phyloP scores from a whole-genome alignment of 2,329 filamentous ascomycete species.

The Mariannaea elegans region DNA sequence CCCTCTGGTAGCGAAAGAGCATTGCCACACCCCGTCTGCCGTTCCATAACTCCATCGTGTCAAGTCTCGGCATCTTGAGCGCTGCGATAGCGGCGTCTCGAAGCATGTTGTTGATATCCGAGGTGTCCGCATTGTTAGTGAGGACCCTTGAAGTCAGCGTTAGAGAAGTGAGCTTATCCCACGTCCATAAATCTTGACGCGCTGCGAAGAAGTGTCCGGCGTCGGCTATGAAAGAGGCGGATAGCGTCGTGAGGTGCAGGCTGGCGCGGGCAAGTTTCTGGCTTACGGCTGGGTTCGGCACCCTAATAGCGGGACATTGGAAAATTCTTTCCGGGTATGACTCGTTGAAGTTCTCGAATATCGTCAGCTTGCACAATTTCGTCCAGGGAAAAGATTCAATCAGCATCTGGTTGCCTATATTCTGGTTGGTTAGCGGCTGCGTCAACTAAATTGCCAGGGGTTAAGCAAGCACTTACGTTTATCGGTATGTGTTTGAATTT shows the following conservation, averaged over 20 bases:
- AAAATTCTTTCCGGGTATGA: slow-evolving; percentile 35
- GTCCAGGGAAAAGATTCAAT: slow-evolving; percentile 39
- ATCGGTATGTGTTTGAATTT: slow-evolving; percentile 37
- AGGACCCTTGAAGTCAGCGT: slow-evolving; percentile 45
- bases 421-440: slow-evolving; percentile 29
- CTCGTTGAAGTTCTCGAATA: slow-evolving; percentile 50
- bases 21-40: slow-evolving; percentile 37
- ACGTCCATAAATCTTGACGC: slow-evolving; percentile 36
- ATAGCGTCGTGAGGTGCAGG: slow-evolving; percentile 40
- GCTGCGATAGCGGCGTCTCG: slow-evolving; percentile 37
- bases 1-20: slow-evolving; percentile 36
- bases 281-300: slow-evolving; percentile 37
- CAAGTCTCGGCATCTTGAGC: slow-evolving; percentile 41
- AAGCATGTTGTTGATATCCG: slow-evolving; percentile 39
- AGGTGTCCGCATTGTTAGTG: slow-evolving; percentile 24
- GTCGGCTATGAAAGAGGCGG: slow-evolving; percentile 45
- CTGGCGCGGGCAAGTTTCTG: slow-evolving; percentile 42
- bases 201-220: slow-evolving; percentile 44
- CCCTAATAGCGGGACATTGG: slow-evolving; percentile 27
- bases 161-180: slow-evolving; percentile 43
- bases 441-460: slow-evolving; percentile 16
- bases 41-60: slow-evolving; percentile 47
- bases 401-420: slow-evolving; percentile 36
- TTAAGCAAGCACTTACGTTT: slow-evolving; percentile 38
- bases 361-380: slow-evolving; percentile 40